Conservation (phyloP, 306 rosid species). For the Quillaja saponaria region DNA sequence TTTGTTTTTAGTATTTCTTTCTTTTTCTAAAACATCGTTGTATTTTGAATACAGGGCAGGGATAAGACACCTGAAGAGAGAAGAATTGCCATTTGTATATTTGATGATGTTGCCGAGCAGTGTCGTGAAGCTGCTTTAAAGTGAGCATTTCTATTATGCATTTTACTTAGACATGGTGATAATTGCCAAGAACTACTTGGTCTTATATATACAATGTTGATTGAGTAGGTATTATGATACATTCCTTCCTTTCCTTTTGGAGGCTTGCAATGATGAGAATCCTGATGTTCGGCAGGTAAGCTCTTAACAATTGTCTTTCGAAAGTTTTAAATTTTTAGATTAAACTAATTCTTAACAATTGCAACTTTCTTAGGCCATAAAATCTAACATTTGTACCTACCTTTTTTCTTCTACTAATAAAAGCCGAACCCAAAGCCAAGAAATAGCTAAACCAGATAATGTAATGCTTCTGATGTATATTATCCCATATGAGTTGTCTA, state of each 20-base stretch:
- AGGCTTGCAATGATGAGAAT: constrained; percentile 94
- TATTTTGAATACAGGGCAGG: constrained; percentile 89
- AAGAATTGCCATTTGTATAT: constrained; percentile 96
- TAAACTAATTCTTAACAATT: no score
- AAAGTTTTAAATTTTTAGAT: no score
- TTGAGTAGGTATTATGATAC: constrained; percentile 85
- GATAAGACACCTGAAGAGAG: constrained; percentile 98
- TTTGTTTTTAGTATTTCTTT: no score
- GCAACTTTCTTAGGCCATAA: no score
- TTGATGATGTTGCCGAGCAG: constrained; percentile 97
- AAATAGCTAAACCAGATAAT: no score
- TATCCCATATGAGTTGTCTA: constrained; percentile 23
- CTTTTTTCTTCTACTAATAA: no score
- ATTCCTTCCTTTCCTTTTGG: constrained; percentile 89
- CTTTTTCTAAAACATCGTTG: no score
- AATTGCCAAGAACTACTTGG: constrained; percentile 6
- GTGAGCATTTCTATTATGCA: constrained; percentile 40
- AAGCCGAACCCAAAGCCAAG: no score
- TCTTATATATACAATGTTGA: constrained; percentile 24
- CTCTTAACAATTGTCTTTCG: neutral
- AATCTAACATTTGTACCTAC: no score
- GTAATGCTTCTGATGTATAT: constrained; percentile 17
- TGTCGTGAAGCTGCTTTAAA: constrained; percentile 94
- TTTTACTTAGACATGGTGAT: constrained; percentile 1
- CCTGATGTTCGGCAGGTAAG: constrained; percentile 97